Base-by-base conservation (phyloP, 768 basidiomycete genomes). In the Rhodosporidiobolus sp. region DNA sequence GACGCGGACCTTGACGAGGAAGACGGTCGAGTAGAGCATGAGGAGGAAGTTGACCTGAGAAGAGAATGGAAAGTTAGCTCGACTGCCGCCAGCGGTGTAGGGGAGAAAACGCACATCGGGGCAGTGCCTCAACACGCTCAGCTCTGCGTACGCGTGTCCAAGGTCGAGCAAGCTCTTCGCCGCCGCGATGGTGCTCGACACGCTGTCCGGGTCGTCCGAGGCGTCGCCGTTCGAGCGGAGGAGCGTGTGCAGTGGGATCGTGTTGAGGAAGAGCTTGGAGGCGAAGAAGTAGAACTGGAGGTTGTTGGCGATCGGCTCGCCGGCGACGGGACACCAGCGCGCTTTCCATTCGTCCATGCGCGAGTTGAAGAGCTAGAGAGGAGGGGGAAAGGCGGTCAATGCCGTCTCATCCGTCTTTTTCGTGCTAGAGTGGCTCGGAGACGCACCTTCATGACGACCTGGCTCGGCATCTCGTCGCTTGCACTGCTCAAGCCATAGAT, bases 331-430 rank as follows among this genome's bases (percentile, higher is more conserved):
- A 26, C 71, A 72, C 72, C 72, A 73, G 1, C 72, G 35, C 54
- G 55, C 54, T 34, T 69, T 67, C 72, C 72, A 73, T 45, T 73
- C 72, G 63, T 73, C 72, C 72, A 73, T 73, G 35, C 72, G 53
- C 52, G 72, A 73, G 50, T 73, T 73, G 72, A 73, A 73, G 14
- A 73, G 52, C 72, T 72, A 6, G 5, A 11, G 45, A 32, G 32
- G 34, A 43, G n/a, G n/a, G n/a, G n/a, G n/a, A n/a, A n/a, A n/a
- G n/a, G n/a, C n/a, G n/a, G n/a, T n/a, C n/a, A n/a, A n/a, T n/a
- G n/a, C n/a, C n/a, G n/a, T 28, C 14, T 35, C 62, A 63, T 20
- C 50, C 35, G 3, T 22, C 16, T 24, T 43, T 34, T 14, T 20
- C n/a, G n/a, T n/a, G n/a, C n/a, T n/a, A n/a, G n/a, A n/a, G n/a